These are phyloP conservation scores for Fusarium buxicola DNA, from an alignment of 2,329 filamentous ascomycete species.

Conservation along the genomic window DNA sequence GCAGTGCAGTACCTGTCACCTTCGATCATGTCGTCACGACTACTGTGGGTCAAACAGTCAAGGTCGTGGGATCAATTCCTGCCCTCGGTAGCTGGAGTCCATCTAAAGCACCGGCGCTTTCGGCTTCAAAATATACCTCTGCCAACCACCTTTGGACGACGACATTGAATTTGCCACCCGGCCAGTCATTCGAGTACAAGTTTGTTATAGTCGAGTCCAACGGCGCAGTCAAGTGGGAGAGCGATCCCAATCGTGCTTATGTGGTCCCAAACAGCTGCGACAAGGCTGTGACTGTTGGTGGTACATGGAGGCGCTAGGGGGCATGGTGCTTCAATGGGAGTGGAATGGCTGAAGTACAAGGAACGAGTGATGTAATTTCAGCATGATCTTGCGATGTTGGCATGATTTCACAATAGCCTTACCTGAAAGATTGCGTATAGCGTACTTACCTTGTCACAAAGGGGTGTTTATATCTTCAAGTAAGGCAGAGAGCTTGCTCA, in stretches of 20 bases:
- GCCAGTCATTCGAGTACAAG: conserved; percentile 67
- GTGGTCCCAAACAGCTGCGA: conserved; percentile 35
- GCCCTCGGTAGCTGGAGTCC: conserved; percentile 64
- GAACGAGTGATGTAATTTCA: too few species aligned
- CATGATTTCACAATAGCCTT: too few species aligned
- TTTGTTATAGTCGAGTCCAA: conserved; percentile 64
- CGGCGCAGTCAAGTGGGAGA: conserved; percentile 67
- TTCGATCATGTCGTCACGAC: conserved; percentile 58
- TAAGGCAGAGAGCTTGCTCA: too few species aligned
- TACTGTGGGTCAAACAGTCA: conserved; percentile 62
- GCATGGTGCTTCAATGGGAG: not conserved
- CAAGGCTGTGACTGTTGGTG: conserved; percentile 2
- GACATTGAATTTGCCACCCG: conserved; percentile 62
- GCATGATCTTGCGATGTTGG: too few species aligned
- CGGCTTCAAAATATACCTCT: conserved; percentile 63
- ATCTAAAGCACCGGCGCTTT: conserved; percentile 59
- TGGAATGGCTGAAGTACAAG: not conserved
- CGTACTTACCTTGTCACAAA: too few species aligned
- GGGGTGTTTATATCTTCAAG: too few species aligned
- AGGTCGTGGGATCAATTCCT: conserved; percentile 55
- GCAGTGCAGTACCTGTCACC: conserved; percentile 52
- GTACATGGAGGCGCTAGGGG: not conserved
- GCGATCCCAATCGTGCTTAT: conserved; percentile 58
- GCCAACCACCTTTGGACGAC: conserved; percentile 66
- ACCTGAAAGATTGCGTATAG: too few species aligned